Percentiles rank a stretch among this genome's conserved stretches.
These are phyloP conservation scores for Casaregolazyma suthepensis DNA, from an alignment of 1,139 yeast genomes.

Conservation along the genomic window DNA sequence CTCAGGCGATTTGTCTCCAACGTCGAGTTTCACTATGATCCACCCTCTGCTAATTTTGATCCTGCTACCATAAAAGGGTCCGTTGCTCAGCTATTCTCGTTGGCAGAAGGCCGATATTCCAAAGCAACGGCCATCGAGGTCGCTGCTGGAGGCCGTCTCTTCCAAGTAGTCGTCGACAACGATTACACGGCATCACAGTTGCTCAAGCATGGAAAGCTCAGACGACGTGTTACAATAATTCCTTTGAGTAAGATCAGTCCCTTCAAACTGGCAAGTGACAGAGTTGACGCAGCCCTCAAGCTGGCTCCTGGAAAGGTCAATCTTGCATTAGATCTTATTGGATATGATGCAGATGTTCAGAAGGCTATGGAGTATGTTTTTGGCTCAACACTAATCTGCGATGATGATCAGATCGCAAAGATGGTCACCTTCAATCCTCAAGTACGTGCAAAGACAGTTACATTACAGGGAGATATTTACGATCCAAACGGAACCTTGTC, in stretches of 20 bases:
- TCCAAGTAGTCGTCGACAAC: slow-evolving; percentile 85
- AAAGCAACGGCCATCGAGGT: slow-evolving; percentile 84
- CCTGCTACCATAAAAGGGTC: slow-evolving; percentile 70
- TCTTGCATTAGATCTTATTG: slow-evolving; percentile 73
- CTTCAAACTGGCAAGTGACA: slow-evolving; percentile 31
- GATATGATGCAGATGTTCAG: slow-evolving; percentile 60
- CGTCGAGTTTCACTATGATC: slow-evolving; percentile 67
- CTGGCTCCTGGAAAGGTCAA: slow-evolving; percentile 81
- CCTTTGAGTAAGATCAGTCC: slow-evolving; percentile 84
- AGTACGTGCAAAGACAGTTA: slow-evolving; percentile 78
- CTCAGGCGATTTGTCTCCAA: slow-evolving; percentile 63
- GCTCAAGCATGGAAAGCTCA: slow-evolving; percentile 69
- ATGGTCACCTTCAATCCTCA: slow-evolving; percentile 78
- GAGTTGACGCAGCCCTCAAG: slow-evolving; percentile 49
- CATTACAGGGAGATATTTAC: slow-evolving; percentile 87
- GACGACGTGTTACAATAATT: slow-evolving; percentile 81
- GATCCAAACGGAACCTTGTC: slow-evolving; percentile 95
- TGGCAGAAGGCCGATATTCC: slow-evolving; percentile 51
- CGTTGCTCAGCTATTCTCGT: slow-evolving; percentile 75
- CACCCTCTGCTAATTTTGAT: slow-evolving; percentile 55
- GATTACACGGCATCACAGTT: slow-evolving; percentile 79
- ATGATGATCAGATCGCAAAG: slow-evolving; percentile 84
- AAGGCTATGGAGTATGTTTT: slow-evolving; percentile 91
- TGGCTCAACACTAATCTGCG: slow-evolving; percentile 80
- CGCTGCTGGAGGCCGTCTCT: slow-evolving; percentile 89